A percentile compares a stretch with the other conserved stretches of the same genome.
phyloP scores from a whole-genome alignment of 106 monocot genomes.

The Vanilla planifolia region DNA sequence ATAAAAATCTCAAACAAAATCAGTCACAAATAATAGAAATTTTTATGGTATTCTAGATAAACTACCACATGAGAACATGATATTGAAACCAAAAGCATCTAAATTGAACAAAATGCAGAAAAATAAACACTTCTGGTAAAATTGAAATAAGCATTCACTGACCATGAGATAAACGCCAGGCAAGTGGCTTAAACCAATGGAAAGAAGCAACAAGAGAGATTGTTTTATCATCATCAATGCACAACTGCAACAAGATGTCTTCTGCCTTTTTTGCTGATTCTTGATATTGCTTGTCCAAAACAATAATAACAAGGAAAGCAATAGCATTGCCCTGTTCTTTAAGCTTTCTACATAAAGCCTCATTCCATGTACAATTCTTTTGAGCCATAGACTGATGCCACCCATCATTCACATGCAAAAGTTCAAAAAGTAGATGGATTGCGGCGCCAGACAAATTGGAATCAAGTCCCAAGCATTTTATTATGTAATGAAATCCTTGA shows the following conservation, averaged over 20 bases:
- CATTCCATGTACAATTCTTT: slow-evolving; percentile 9
- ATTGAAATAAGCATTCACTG: background rate
- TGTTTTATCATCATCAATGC: slow-evolving; percentile 15
- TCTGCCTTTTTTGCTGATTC: slow-evolving; percentile 17
- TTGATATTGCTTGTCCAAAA: background rate
- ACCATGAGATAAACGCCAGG: slow-evolving; percentile 15
- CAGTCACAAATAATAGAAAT: too few species aligned
- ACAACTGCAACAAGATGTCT: slow-evolving; percentile 17
- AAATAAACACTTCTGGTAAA: too few species aligned
- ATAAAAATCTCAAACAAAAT: too few species aligned
- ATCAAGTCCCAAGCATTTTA: slow-evolving; percentile 1
- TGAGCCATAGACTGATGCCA: background rate
- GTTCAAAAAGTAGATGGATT: slow-evolving; percentile 13
- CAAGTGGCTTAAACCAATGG: slow-evolving; percentile 19
- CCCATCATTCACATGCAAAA: slow-evolving; percentile 6
- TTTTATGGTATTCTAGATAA: too few species aligned
- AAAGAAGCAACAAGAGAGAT: slow-evolving; percentile 11
- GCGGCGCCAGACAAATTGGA: slow-evolving; percentile 6
- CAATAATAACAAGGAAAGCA: slow-evolving; percentile 9
- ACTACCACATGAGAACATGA: too few species aligned
- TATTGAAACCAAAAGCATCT: too few species aligned
- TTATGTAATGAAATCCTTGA: slow-evolving; percentile 10
- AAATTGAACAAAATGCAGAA: too few species aligned
- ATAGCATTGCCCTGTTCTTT: slow-evolving; percentile 5
- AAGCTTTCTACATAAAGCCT: slow-evolving; percentile 7